Evolutionary conservation across 345 rosid genomes (phyloP), one percentile per base, ranked within the genome.

Genomic region (Eucalyptus brandiana): DNA sequence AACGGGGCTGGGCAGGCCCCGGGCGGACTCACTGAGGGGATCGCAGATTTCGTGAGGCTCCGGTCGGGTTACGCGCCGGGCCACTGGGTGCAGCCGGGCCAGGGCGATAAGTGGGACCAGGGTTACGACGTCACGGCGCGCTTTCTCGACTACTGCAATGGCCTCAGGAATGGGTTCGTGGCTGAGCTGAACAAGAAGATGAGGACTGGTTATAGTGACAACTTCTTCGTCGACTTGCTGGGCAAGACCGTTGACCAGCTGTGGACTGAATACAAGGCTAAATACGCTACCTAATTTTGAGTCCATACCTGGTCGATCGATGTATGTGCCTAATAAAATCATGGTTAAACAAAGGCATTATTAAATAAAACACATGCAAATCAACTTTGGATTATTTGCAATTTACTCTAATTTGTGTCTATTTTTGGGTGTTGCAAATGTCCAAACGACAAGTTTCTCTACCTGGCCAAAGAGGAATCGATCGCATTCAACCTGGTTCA

Each of bases 61-160:
- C 95, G 92, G 91, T 95, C 97, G 3, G 93, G 94, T 15, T 94
- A 92, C 7, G 90, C 76, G 9, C 97, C 96, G 12, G 60, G 91
- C 87, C 94, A 96, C 19, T 95, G 97, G 98, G 97, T 93, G 60
- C 26, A 91, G 30, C 92, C 97, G 1, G 98, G 98, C 23, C 87
- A 93, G 44, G 97, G 99, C 2, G 90, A 94, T 50, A 86, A 91
- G 65, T 97, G 98, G 98, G 96, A 97, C 45, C 95, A 96, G 42
- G 97, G 98, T 2, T 96, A 95, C 9, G 98, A 96, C 60, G 95
- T 97, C 14, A 96, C 99, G 4, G 95, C 96, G 1, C 90, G 94
- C 89, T 97, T 97, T 85, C 91, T 97, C 89, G 97, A 97, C 15
- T 97, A 96, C 4, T 95, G 97, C 87, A 90, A 94, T 60, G 91